Base-by-base conservation (phyloP, 202 grass and related monocot species). In the Carex sylvatica region DNA sequence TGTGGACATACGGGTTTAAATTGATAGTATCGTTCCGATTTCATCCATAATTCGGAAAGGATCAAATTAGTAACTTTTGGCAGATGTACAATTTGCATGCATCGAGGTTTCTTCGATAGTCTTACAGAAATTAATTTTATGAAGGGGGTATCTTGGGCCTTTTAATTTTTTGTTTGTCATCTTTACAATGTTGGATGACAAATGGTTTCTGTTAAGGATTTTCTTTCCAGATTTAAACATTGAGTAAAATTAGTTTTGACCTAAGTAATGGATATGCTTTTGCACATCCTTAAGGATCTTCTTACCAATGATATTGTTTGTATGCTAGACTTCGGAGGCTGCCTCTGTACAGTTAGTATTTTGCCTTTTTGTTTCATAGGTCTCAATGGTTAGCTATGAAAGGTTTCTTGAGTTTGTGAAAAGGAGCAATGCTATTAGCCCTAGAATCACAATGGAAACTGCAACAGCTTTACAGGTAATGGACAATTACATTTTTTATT, bases 401-500 rank as follows among this genome's bases (percentile, higher is more conserved):
- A 92, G 86, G 30, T 95, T 98, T 90, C 40, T 95, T 36, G 92
- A 95, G 40, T 98, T 98, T 66, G 83, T 98, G 76, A 90, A 91
- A 82, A 83, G 92, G 87, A 98, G 95, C 70, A 98, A 98, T 74
- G 92, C 95, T 16, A 73, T 98, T 82, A 98, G 95, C 83, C 95
- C 95, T 80, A 98, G 82, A 86, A 91, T 98, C 6, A 70, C 92
- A 74, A 90, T 95, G 92, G 92, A 98, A 81, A 98, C 95, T 78
- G 95, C 90, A 74, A 95, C 89, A 66, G 95, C 87, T 88, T 87
- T 98, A 84, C 95, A 98, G 80, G 95, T 91, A 87, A 61, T 53
- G 22, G 19, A 74, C 5, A 74, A 54, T 74, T 52, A 16, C 60
- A 65, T 60, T 53, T 22, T 65, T 26, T 33, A 69, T 75, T 61